Conservation (phyloP, 2,329 filamentous ascomycete genomes). For the Penicillium fuscoglaucum region DNA sequence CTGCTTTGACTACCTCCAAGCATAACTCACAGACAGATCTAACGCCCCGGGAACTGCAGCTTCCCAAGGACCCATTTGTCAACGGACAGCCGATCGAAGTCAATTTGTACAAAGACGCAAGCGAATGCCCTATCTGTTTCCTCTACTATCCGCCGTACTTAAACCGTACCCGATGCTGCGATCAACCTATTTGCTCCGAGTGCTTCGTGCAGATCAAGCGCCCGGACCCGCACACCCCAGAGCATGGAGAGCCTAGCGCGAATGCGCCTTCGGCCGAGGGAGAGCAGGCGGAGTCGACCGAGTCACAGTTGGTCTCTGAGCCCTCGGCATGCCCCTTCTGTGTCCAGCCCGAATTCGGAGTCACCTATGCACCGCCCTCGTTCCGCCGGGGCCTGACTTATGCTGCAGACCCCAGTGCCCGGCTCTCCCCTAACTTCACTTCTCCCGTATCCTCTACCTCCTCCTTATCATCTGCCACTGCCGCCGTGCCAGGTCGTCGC, state of each 20-base stretch:
- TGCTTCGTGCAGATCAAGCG: constrained; percentile 99
- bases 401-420: constrained; percentile 53
- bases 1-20: constrained; percentile 76
- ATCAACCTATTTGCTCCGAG: constrained; percentile 95
- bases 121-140: constrained; percentile 95
- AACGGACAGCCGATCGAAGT: constrained; percentile 95
- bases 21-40: constrained; percentile 72
- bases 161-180: constrained; percentile 91
- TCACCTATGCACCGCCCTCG: constrained; percentile 87
- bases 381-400: constrained; percentile 83
- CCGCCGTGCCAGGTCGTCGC: constrained; percentile 48
- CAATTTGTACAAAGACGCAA: constrained; percentile 85
- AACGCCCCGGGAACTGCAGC: constrained; percentile 71
- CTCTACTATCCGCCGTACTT: constrained; percentile 92
- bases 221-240: constrained; percentile 83
- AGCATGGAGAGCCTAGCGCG: constrained; percentile 61
- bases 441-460: constrained; percentile 86
- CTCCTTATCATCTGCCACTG: constrained; percentile 65
- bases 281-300: constrained; percentile 45
- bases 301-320: constrained; percentile 77
- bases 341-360: constrained; percentile 89
- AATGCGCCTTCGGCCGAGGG: constrained; percentile 37
- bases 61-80: constrained; percentile 81
- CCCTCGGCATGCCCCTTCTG: constrained; percentile 93
- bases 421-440: constrained; percentile 54